Percentiles rank a stretch among this genome's conserved stretches.
These are phyloP conservation scores for Euphrasia arctica DNA, from an alignment of 305 asterid species.

Conservation along the genomic window DNA sequence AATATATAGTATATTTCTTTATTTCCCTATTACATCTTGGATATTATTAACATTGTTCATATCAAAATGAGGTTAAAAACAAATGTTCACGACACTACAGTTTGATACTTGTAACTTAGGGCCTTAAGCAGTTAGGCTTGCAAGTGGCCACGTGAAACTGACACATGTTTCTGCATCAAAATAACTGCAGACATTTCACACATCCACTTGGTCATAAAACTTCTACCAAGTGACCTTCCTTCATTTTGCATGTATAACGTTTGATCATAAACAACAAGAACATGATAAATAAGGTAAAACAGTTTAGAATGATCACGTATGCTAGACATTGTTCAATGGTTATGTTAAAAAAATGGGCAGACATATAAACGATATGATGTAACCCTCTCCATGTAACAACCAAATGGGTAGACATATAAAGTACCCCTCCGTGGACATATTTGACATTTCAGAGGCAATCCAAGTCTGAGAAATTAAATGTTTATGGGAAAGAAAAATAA, in stretches of 20 bases:
- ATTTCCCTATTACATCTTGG: conserved; percentile 1
- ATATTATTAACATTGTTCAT: background rate
- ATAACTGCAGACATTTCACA: conserved; percentile 8
- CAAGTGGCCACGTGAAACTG: conserved; percentile 13
- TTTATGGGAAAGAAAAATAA: background rate
- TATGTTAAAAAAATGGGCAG: background rate
- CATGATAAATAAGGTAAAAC: background rate
- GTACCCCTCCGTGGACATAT: conserved; percentile 4
- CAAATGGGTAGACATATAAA: conserved; percentile 20
- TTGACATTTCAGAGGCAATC: conserved; percentile 8
- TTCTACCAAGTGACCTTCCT: conserved; percentile 8
- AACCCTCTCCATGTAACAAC: conserved; percentile 7
- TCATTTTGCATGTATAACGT: conserved; percentile 2
- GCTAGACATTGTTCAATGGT: conserved; percentile 10
- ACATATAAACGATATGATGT: background rate
- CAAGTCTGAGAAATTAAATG: conserved; percentile 7
- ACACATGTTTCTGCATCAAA: conserved; percentile 2
- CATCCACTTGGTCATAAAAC: conserved; percentile 6
- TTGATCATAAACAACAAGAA: background rate
- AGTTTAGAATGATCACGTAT: conserved; percentile 2
- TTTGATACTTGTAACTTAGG: conserved; percentile 1
- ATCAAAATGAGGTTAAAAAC: conserved; percentile 7
- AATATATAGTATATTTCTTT: background rate
- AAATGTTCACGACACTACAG: background rate
- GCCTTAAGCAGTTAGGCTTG: background rate